Evolutionary conservation across 2,329 filamentous ascomycete genomes (phyloP), one percentile per base, ranked within the genome.

Genomic region (Penicillium sp.): DNA sequence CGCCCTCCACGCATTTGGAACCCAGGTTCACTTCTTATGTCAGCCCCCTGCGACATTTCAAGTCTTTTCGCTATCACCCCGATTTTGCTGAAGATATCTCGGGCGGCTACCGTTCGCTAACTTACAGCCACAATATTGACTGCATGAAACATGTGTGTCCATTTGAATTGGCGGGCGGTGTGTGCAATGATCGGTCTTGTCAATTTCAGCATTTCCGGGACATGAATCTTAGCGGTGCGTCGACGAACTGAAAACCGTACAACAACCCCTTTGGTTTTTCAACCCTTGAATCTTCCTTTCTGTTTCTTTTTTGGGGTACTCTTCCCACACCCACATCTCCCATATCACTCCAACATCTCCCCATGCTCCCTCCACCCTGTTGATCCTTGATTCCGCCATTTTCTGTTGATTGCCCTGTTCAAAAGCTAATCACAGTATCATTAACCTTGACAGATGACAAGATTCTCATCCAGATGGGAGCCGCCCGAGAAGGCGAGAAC

Each of bases 41-140:
- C 57, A 94, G 87, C 57, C 85, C 88, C 20, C 72, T 98, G 44
- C 79, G 77, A 51, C 76, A 77, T 52, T 95, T 96, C 64, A 86
- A 80, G 61, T 83, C 85, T 25, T 98, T 85, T 66, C 86, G 90
- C 52, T 95, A 90, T 60, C 89, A 96, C 59, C 85, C 86, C 20
- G 72, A 77, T 35, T 96, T 81, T 66, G 70, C 73, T 48, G 64
- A 82, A 33, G 70, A 77, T 39, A 80, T 95, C 40, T 61, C 77
- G 39, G 83, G 82, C 45, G 90, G 90, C 29, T 82, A 88, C 58
- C 82, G 84, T 59, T 96, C 92, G 48, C 74, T 93, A 70, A 96
- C 89, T 29, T 96, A 90, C 68, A 95, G 86, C 68, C 85, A 94
- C 65, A 82, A 81, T 52, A 94, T 98, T 65, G 80, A 95, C 60